Conservation (phyloP, 495 filamentous ascomycete genomes). For the Neurospora cerealis region DNA sequence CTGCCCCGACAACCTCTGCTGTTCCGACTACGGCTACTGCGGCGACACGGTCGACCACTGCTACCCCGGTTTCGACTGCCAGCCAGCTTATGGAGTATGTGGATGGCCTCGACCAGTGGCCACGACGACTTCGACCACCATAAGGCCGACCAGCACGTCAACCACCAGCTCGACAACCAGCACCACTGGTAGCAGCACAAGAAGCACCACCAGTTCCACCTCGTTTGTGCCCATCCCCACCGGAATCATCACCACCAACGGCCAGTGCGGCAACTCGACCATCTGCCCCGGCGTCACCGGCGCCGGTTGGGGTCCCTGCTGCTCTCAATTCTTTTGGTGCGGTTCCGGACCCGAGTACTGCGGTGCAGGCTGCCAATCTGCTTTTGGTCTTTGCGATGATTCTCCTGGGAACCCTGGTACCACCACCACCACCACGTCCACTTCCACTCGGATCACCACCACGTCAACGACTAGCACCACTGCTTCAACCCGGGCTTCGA, state of each 20-base stretch:
- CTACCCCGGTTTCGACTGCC: slow-evolving; percentile 37
- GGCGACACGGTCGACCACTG: slow-evolving; percentile 40
- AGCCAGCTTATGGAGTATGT: slow-evolving; percentile 32
- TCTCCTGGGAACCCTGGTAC: slow-evolving; percentile 4
- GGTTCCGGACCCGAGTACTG: slow-evolving; percentile 40
- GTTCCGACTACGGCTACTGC: slow-evolving; percentile 40
- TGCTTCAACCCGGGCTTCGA: background rate
- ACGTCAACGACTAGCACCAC: background rate
- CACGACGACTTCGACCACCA: background rate
- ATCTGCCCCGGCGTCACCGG: slow-evolving; percentile 18
- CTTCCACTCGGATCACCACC: background rate
- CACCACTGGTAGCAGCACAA: background rate
- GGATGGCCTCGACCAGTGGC: slow-evolving; percentile 18
- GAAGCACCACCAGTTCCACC: background rate
- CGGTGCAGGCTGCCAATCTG: slow-evolving; percentile 38
- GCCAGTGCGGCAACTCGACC: slow-evolving; percentile 26
- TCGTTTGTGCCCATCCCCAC: slow-evolving; percentile 8
- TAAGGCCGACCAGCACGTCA: slow-evolving; percentile 5
- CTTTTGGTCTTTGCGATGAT: slow-evolving; percentile 28
- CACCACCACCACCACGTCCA: background rate
- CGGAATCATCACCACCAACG: slow-evolving; percentile 20
- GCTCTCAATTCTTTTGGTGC: slow-evolving; percentile 40
- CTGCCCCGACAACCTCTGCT: slow-evolving; percentile 25
- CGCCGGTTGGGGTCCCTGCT: slow-evolving; percentile 26
- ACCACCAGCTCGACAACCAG: slow-evolving; percentile 4